Evolutionary conservation across 352 stramenopile genomes (phyloP).

Genomic region (Saprolegnia parasitica): DNA sequence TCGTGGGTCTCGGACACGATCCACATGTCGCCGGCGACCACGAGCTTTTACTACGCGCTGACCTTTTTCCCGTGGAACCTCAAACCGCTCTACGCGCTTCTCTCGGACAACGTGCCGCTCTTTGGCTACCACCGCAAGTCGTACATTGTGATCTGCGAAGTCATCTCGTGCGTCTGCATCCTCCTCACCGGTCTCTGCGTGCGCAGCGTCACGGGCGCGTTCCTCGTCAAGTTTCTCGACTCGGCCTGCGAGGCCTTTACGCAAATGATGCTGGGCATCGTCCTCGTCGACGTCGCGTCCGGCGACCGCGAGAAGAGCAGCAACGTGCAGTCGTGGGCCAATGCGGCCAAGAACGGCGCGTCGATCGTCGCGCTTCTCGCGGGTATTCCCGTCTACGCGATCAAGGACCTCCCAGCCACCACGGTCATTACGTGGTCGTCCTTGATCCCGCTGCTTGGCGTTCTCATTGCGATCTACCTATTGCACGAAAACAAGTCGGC

Average conservation of each 20-base stretch:
- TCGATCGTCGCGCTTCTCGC: slow-evolving; percentile 56
- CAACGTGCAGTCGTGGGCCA: slow-evolving; percentile 61
- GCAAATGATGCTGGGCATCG: slow-evolving; percentile 76
- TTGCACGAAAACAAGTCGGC: slow-evolving; percentile 15
- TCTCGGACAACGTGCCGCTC: slow-evolving; percentile 72
- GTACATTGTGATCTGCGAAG: slow-evolving; percentile 73
- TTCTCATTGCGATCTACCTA: slow-evolving; percentile 20
- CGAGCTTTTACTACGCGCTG: slow-evolving; percentile 74
- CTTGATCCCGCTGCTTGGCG: slow-evolving; percentile 49
- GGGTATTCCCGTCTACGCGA: slow-evolving; percentile 61
- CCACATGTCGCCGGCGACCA: slow-evolving; percentile 70
- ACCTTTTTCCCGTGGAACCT: slow-evolving; percentile 83
- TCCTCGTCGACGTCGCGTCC: slow-evolving; percentile 60
- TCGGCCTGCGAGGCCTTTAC: slow-evolving; percentile 68
- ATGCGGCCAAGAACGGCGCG: slow-evolving; percentile 58
- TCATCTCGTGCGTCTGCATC: slow-evolving; percentile 49
- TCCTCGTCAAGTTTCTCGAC: slow-evolving; percentile 64
- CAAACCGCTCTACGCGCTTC: slow-evolving; percentile 74
- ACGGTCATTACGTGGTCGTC: slow-evolving; percentile 62
- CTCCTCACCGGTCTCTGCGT: slow-evolving; percentile 54
- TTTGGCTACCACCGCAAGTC: slow-evolving; percentile 73
- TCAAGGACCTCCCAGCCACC: slow-evolving; percentile 46
- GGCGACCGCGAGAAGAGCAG: slow-evolving; percentile 52
- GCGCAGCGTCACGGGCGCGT: slow-evolving; percentile 49
- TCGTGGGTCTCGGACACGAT: slow-evolving; percentile 73